These are phyloP conservation scores for Suhomyces panamericanus DNA, from an alignment of 1,139 yeast species.

Conservation along the genomic window DNA sequence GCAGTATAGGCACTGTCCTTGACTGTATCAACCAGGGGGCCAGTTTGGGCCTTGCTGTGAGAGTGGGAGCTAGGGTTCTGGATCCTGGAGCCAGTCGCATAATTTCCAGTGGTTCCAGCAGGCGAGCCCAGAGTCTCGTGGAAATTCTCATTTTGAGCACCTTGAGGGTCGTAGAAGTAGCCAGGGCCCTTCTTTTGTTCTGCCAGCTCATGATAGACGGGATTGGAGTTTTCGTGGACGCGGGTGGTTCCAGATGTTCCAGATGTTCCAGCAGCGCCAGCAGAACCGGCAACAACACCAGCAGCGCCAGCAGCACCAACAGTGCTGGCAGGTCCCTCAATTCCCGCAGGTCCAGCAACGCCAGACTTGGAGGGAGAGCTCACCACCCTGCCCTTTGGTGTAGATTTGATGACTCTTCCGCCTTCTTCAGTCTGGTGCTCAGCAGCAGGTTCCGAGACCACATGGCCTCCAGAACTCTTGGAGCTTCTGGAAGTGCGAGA, in stretches of 20 bases:
- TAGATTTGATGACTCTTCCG: conserved; percentile 35
- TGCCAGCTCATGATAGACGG: conserved; percentile 34
- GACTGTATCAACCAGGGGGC: conserved; percentile 11
- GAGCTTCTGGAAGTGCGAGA: not conserved
- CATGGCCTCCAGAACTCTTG: not conserved
- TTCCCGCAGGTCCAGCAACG: conserved; percentile 30
- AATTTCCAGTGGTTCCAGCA: conserved; percentile 33
- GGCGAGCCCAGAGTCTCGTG: conserved; percentile 12
- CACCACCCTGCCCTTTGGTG: conserved; percentile 26
- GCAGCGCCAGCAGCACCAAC: too few species aligned
- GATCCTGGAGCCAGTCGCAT: conserved; percentile 31
- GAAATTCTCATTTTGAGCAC: conserved; percentile 37
- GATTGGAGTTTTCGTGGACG: conserved; percentile 22
- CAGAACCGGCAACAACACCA: too few species aligned
- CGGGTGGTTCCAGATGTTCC: not conserved
- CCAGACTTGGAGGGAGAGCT: not conserved
- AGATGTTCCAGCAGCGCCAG: conserved; percentile 12
- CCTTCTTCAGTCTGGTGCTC: conserved; percentile 5
- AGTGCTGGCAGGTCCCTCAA: not conserved
- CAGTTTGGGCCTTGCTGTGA: conserved; percentile 16
- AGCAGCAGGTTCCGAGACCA: not conserved
- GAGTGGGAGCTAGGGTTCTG: conserved; percentile 13
- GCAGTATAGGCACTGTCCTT: conserved; percentile 19
- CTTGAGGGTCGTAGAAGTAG: conserved; percentile 36
- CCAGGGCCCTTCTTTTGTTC: conserved; percentile 32